phyloP scores from a whole-genome alignment of 2,329 filamentous ascomycete genomes.

The Alternaria solani region DNA sequence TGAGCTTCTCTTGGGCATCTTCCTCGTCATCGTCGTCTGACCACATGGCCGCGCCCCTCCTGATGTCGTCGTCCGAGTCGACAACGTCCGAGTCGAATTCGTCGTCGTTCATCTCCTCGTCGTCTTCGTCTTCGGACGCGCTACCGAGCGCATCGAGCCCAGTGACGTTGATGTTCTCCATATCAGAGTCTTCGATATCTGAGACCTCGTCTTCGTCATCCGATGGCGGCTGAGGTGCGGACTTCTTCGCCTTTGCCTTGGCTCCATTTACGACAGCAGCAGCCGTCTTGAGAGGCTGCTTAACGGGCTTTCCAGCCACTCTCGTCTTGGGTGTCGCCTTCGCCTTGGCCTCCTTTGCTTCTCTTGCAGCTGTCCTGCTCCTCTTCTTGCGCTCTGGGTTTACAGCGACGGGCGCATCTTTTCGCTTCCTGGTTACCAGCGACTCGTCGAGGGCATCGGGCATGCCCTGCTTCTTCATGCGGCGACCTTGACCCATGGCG shows the following conservation, averaged over 20 bases:
- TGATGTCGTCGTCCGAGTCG: slow-evolving; percentile 69
- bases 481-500: slow-evolving; percentile 84
- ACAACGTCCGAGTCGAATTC: slow-evolving; percentile 53
- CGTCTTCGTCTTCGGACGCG: slow-evolving; percentile 47
- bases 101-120: slow-evolving; percentile 51
- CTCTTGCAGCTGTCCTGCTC: slow-evolving; percentile 55
- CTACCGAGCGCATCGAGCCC: slow-evolving; percentile 52
- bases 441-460: slow-evolving; percentile 82
- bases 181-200: slow-evolving; percentile 34
- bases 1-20: slow-evolving; percentile 87
- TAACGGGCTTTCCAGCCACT: slow-evolving; percentile 15
- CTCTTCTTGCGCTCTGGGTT: slow-evolving; percentile 65
- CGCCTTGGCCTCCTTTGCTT: slow-evolving; percentile 22
- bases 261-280: slow-evolving; percentile 52
- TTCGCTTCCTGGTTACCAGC: slow-evolving; percentile 83
- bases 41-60: slow-evolving; percentile 72
- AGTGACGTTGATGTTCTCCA: slow-evolving; percentile 45
- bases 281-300: slow-evolving; percentile 41
- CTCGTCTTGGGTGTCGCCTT: slow-evolving; percentile 28
- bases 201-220: slow-evolving; percentile 40
- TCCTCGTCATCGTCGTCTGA: slow-evolving; percentile 97
- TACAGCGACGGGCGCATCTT: slow-evolving; percentile 70
- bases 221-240: slow-evolving; percentile 37
- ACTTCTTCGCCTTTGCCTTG: slow-evolving; percentile 45
- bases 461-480: slow-evolving; percentile 94